Evolutionary conservation across 2,329 filamentous ascomycete species (phyloP), one percentile per base, ranked within the genome.

Genomic region (Calonectria honghensis): DNA sequence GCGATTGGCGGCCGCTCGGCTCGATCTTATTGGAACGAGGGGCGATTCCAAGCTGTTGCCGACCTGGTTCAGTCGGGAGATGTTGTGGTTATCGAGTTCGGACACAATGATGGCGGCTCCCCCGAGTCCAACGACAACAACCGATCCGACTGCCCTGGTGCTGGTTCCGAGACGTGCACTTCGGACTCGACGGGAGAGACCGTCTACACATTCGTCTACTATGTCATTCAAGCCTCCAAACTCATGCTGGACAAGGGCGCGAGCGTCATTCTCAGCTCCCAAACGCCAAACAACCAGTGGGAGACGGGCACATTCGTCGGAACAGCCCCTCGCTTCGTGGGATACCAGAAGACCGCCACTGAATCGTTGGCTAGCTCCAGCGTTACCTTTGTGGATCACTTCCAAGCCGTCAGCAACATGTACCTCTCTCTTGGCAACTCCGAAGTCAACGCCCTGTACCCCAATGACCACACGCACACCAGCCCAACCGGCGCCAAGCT

Each of bases 21-120:
- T 1, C 89, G 93, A 61, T 93, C 91, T 29, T 95, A 89, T 84
- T 93, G 90, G 1, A 89, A 91, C 63, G 93, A 95, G 84, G 91
- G 90, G 11, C 91, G 91, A 18, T 95, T 94, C 85, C 83, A 87
- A 20, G 87, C 86, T 0, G 89, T 94, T 68, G 88, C 89, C 61
- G 83, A 87, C 39, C 79, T 86, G 2, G 86, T 94, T 31, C 77
- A 89, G 80, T 71, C 86, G 1, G 91, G 91, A 39, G 93, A 94
- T 83, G 92, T 91, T 83, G 92, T 94, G 1, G 86, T 94, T 68
- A 93, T 94, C 68, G 93, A 94, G 79, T 94, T 94, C 79, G 93
- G 93, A 0, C 93, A 94, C 86, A 95, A 95, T 79, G 93, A 94
- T 77, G 93, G 92, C 29, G 92, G 92, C 2, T 88, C 88, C 0